Base-by-base conservation (phyloP, 2,329 filamentous ascomycete species). In the Talaromyces sp. region DNA sequence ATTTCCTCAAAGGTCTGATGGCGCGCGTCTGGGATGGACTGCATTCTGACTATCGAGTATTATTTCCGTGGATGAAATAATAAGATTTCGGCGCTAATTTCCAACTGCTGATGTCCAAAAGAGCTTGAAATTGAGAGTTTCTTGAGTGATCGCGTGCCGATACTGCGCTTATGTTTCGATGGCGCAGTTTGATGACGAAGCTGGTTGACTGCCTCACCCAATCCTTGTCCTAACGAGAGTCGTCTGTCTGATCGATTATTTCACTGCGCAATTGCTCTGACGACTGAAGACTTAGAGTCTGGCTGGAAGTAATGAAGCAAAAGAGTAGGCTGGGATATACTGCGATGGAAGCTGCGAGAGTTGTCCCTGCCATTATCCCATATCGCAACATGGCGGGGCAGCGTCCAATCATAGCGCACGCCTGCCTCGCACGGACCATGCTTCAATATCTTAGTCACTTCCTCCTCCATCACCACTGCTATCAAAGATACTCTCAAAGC, bases 1-100 rank as follows among this genome's bases (percentile, higher is more conserved):
- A 97, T 96, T 82, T 99, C 94, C 78, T 99, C 94, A 72, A 97
- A 97, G 71, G 89, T 94, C 80, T 99, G 94, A 77, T 89, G 86
- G 69, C 92, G 89, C 65, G 89, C 78, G 64, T 85, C 83, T 48
- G 84, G 83, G 67, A 86, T 78, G 59, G 83, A 81, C 73, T 86
- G 83, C 84, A 86, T 86, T 51, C 65, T 75, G 65, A 56, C 22
- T 50, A 19, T 22, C 36, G 15, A 10, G 19, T 37, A 10, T 19
- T 37, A 10, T 19, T n/a, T 52, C n/a, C 48, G 31, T 37, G 28
- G 2, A 48, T 52, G 1, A 17, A 41, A 25, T 2, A 11, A 4
- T 3, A 10, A 2, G 21, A n/a, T 41, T 10, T 11, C 22, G 11
- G 13, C 21, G 3, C 3, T 37, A 2, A 17, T 39, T 10, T 36